phyloP scores from a whole-genome alignment of 495 filamentous ascomycete genomes.

The Neurospora terricola region DNA sequence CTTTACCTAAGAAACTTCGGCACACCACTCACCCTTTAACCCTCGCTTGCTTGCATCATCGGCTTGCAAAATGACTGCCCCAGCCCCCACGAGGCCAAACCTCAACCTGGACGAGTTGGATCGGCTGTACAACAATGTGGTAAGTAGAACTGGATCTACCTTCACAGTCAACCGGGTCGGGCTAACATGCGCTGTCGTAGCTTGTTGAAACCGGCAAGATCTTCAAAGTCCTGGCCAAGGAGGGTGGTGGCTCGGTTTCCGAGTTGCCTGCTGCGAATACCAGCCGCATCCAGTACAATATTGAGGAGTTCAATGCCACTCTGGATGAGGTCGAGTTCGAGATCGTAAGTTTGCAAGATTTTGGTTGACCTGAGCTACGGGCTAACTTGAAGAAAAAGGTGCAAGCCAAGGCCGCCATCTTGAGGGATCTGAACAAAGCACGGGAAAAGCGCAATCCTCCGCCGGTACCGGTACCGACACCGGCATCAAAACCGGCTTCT shows the following conservation, averaged over 20 bases:
- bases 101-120: conserved; percentile 28
- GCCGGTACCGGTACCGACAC: background rate
- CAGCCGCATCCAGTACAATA: conserved; percentile 26
- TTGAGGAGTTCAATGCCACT: conserved; percentile 36
- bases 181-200: conserved; percentile 18
- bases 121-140: conserved; percentile 37
- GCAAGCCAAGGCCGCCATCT: conserved; percentile 31
- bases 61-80: conserved; percentile 25
- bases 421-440: conserved; percentile 31
- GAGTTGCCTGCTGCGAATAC: conserved; percentile 21
- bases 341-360: conserved; percentile 30
- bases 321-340: conserved; percentile 44
- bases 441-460: conserved; percentile 18
- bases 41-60: background rate
- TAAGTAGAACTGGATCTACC: conserved; percentile 15
- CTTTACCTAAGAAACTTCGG: background rate
- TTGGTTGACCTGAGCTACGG: background rate
- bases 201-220: conserved; percentile 42
- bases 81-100: conserved; percentile 17
- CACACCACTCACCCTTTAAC: background rate
- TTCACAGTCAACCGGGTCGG: background rate
- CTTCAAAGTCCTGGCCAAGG: conserved; percentile 28
- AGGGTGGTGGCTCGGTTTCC: conserved; percentile 23
- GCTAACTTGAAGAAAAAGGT: conserved; percentile 16
- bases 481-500: conserved; percentile 2